Evolutionary conservation across 78 protist species (phyloP).

Genomic region (Monocercomonoides exilis): DNA sequence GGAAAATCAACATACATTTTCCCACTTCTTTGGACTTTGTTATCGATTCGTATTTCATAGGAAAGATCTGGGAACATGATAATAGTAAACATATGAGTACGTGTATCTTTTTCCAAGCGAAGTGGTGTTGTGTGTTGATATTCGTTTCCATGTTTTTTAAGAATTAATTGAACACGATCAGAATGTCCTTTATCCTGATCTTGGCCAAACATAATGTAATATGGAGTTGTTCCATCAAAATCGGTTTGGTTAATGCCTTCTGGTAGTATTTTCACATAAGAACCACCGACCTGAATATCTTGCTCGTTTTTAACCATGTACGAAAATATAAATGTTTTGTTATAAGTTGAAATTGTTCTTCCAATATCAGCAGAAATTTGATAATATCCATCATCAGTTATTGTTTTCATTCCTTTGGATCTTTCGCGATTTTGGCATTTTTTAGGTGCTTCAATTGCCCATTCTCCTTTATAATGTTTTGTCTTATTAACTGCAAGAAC

Average conservation of each 20-base stretch:
- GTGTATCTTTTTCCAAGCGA: not conserved
- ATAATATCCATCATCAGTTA: constrained; percentile 19
- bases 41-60: not conserved
- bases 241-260: not conserved
- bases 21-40: not conserved
- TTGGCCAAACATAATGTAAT: not conserved
- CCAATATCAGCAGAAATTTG: constrained; percentile 17
- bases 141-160: not conserved
- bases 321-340: constrained; percentile 34
- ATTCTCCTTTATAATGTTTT: not conserved
- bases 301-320: not conserved
- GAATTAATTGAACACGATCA: not conserved
- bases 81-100: not conserved
- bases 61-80: not conserved
- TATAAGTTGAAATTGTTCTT: not conserved
- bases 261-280: not conserved
- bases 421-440: not conserved
- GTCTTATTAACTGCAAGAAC: not conserved
- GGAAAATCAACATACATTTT: not conserved
- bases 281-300: not conserved
- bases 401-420: not conserved
- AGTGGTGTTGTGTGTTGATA: not conserved
- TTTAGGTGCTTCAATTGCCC: not conserved
- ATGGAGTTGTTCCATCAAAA: not conserved
- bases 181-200: not conserved